A percentile compares a stretch with the other conserved stretches of the same genome.
phyloP scores from a whole-genome alignment of 129 eudicot genomes.

The Lonicera japonica region DNA sequence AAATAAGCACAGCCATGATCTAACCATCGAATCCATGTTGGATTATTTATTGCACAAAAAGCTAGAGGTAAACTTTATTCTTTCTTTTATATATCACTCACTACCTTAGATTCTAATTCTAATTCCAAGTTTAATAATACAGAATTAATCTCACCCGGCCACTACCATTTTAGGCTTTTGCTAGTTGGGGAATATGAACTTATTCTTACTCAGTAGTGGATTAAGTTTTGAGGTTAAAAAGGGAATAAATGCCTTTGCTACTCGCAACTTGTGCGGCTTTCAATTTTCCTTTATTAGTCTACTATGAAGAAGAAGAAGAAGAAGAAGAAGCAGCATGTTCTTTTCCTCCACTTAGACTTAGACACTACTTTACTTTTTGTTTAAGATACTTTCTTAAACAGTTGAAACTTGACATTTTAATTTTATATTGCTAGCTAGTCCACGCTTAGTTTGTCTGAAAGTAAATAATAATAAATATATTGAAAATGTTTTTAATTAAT shows the following conservation, averaged over 20 bases:
- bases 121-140: background rate
- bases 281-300: background rate
- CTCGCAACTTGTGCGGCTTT: constrained; percentile 1
- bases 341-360: no score
- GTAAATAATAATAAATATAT: no score
- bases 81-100: constrained; percentile 1
- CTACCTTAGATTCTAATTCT: no score
- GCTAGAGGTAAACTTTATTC: background rate
- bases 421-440: background rate
- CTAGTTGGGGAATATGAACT: background rate
- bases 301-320: background rate
- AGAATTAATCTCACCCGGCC: background rate
- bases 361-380: background rate
- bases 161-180: background rate
- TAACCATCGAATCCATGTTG: background rate
- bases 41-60: background rate
- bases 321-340: no score
- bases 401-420: background rate
- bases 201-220: background rate
- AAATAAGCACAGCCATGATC: background rate
- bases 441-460: background rate
- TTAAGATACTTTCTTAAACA: background rate
- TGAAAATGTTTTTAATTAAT: no score
- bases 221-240: background rate
- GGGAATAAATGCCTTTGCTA: background rate